Evolutionary conservation across 352 stramenopile species (phyloP).

Genomic region (Phytophthora citrophthora): DNA sequence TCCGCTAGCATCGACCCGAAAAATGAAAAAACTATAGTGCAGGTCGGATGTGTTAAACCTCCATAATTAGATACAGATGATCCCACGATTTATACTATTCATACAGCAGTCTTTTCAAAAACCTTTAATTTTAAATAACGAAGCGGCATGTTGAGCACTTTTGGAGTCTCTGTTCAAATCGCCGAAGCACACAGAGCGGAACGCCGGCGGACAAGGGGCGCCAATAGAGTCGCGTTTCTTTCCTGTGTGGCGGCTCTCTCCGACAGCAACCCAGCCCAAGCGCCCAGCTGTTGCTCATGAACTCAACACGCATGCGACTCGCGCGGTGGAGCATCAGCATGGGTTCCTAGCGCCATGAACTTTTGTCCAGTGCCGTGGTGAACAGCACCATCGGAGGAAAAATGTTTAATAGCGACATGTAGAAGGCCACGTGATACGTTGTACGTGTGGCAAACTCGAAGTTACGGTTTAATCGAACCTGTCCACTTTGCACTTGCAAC

Average conservation of each 20-base stretch:
- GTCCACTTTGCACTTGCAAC: slow-evolving; percentile 15
- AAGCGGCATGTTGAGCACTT: slow-evolving; percentile 27
- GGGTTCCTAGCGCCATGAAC: background rate
- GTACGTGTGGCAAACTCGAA: slow-evolving; percentile 11
- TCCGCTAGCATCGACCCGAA: slow-evolving; percentile 35
- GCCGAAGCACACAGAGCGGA: slow-evolving; percentile 13
- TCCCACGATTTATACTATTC: background rate
- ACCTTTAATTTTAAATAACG: slow-evolving; percentile 25
- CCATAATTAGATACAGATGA: slow-evolving; percentile 1
- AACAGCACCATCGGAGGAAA: slow-evolving; percentile 13
- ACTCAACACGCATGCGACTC: slow-evolving; percentile 18
- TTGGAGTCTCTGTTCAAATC: slow-evolving; percentile 33
- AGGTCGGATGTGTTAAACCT: slow-evolving; percentile 35
- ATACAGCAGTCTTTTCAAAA: background rate
- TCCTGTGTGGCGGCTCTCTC: slow-evolving; percentile 26
- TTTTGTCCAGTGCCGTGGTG: slow-evolving; percentile 13
- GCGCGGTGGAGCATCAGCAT: slow-evolving; percentile 16
- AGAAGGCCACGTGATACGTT: slow-evolving; percentile 35
- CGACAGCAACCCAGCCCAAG: slow-evolving; percentile 27
- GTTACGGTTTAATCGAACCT: slow-evolving; percentile 29
- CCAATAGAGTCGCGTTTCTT: slow-evolving; percentile 20
- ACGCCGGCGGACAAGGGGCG: slow-evolving; percentile 33
- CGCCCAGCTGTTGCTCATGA: slow-evolving; percentile 36
- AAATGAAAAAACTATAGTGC: slow-evolving; percentile 40
- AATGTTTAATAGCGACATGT: slow-evolving; percentile 36